Evolutionary conservation across 1,284 basidiomycete genomes (phyloP), one percentile per base, ranked within the genome.

Genomic region (Moniliella sp.): DNA sequence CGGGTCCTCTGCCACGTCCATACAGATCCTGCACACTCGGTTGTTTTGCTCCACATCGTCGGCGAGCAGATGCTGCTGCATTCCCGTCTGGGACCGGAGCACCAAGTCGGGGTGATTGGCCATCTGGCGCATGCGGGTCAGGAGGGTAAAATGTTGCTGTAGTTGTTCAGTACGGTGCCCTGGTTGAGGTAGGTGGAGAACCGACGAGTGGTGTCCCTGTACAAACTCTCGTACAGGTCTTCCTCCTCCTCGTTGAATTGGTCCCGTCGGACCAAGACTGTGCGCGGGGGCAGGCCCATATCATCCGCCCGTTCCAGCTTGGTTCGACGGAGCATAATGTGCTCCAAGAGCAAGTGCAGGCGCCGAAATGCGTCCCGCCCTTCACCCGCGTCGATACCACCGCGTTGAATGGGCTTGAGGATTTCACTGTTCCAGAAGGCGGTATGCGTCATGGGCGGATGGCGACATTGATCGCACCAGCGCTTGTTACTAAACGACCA

Each of bases 241-340:
- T 86, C 91, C 64, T 94, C 86, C 58, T 88, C 82, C 0, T 82
- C 79, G 42, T 81, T 91, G 67, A 97, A 97, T 60, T 77, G 78
- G 61, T 97, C 88, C 32, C 75, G 69, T 25, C 83, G 73, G 39
- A 97, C 76, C 33, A 80, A 69, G 27, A 97, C 79, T 0, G 76
- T 86, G 25, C 91, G 72, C 3, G 91, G 91, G 2, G 91, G 91
- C n/a, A 97, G 65, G 4, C 84, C 91, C 30, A 99, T 73, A 60
- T 99, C 91, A 55, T 99, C 91, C 1, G 88, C 88, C 30, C 80
- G 72, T 70, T 99, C 80, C 23, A 97, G 64, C 74, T 82, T 54
- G 13, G 34, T 51, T 33, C 36, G 31, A 15, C 86, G 74, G 30
- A 99, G 69, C 91, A 97, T 97, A 78, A 97, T 83, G 36, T 81